Evolutionary conservation across 805 yeast genomes (phyloP), one percentile per base, ranked within the genome.

Genomic region (Candida vaughaniae): DNA sequence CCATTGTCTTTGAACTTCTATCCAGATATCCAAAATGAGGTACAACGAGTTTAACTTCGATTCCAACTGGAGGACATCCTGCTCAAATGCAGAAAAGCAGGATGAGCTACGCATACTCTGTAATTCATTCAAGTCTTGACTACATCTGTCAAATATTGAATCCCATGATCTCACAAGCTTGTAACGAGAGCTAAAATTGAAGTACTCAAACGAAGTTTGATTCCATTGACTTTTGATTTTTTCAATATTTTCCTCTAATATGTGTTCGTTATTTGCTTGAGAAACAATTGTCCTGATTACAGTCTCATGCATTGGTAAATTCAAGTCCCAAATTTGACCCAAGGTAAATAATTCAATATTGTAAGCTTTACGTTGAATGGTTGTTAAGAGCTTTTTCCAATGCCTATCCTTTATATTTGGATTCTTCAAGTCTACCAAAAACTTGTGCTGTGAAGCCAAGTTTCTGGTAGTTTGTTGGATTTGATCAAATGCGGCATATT

Each of bases 1-100:
- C 95, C 95, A 90, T 49, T 82, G 86, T n/a, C 82, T 66, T 56
- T 91, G 98, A 1, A 80, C 85, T 22, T 87, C 95, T 18, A 84
- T 71, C 95, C 96, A 89, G 0, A 59, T 51, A 43, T 80, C 86
- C 22, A 85, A 64, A 1, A 85, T 52, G 1, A 64, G 61, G 29
- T 69, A 71, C 1, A 87, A 47, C 0, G 53, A 48, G 31, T 71
- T 73, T n/a, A 91, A 52, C 37, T 69, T 74, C 0, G 62, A 64
- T 44, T 82, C 89, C 67, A 87, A 68, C 1, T 62, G 66, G 6
- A 53, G 39, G 0, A 81, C 72, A 6, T 75, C 78, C 31, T 72
- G 75, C 37, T 82, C 86, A 52, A 88, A 85, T 1, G 68, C 66
- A 8, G 60, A 58, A 56, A 66, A 85, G 45, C 73, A 78, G 0